A percentile compares a stretch with the other conserved stretches of the same genome.
These are phyloP conservation scores for Sporisorium graminicola DNA, from an alignment of 1,284 basidiomycete species.

Conservation along the genomic window DNA sequence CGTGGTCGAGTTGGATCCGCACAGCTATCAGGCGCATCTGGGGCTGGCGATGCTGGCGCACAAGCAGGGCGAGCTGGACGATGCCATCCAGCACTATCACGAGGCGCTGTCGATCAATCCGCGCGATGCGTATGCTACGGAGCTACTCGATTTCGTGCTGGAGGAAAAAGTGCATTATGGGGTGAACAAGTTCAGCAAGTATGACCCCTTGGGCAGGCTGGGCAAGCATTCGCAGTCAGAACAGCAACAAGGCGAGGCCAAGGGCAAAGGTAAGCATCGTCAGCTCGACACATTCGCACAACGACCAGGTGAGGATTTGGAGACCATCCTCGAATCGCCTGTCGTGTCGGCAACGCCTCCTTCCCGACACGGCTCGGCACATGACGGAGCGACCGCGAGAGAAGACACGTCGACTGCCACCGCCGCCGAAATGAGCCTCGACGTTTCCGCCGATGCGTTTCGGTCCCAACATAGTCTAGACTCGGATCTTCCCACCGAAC, in stretches of 20 bases:
- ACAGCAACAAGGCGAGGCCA: not conserved
- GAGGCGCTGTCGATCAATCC: slow-evolving; percentile 54
- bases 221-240: not conserved
- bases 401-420: slow-evolving; percentile 11
- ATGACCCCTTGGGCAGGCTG: slow-evolving; percentile 19
- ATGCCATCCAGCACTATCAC: slow-evolving; percentile 63
- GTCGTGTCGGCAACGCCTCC: not conserved
- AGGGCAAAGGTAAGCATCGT: slow-evolving; percentile 13
- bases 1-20: slow-evolving; percentile 62
- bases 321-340: slow-evolving; percentile 12
- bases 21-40: slow-evolving; percentile 55
- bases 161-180: slow-evolving; percentile 53
- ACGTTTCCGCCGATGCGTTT: slow-evolving; percentile 22
- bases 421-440: slow-evolving; percentile 45
- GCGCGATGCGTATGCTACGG: slow-evolving; percentile 52
- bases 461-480: not conserved
- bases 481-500: not conserved
- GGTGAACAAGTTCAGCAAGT: slow-evolving; percentile 17
- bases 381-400: not conserved
- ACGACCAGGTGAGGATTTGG: not conserved
- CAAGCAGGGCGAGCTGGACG: slow-evolving; percentile 50
- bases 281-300: not conserved
- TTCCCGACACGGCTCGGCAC: not conserved
- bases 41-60: slow-evolving; percentile 63
- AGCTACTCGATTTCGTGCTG: slow-evolving; percentile 54